Evolutionary conservation across 192 early-diverging fungal species (phyloP).

Genomic region (Umbelopsis sp.): DNA sequence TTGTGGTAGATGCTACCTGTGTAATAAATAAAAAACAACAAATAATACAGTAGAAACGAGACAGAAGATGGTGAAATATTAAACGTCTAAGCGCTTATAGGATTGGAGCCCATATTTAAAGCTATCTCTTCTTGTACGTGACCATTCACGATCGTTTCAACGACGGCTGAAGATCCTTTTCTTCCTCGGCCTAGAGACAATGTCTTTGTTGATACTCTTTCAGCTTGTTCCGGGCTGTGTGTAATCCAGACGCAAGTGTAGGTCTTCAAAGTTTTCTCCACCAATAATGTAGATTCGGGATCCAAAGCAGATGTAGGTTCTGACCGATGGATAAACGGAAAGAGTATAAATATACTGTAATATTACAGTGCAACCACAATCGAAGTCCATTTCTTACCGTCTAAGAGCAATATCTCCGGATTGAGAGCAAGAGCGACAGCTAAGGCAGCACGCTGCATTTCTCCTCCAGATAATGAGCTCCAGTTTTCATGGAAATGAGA

Average conservation of each 20-base stretch:
- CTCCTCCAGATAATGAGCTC: slow-evolving; percentile 81
- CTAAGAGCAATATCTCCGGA: slow-evolving; percentile 77
- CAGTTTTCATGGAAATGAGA: slow-evolving; percentile 77
- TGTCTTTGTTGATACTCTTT: slow-evolving; percentile 53
- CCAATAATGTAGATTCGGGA: slow-evolving; percentile 63
- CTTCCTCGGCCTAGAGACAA: slow-evolving; percentile 1
- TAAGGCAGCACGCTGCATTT: slow-evolving; percentile 78
- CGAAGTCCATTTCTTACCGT: slow-evolving; percentile 51
- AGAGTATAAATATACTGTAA: background rate
- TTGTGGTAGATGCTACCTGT: background rate
- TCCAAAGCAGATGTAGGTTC: slow-evolving; percentile 90
- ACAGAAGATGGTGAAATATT: background rate
- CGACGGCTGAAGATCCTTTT: background rate
- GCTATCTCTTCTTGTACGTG: background rate
- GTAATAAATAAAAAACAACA: background rate
- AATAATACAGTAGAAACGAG: no score
- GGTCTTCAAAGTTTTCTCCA: slow-evolving; percentile 68
- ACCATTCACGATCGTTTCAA: background rate
- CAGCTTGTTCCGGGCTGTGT: slow-evolving; percentile 68
- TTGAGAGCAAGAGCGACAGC: slow-evolving; percentile 79
- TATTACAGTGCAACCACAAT: background rate
- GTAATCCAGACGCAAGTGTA: slow-evolving; percentile 82
- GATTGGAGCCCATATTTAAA: background rate
- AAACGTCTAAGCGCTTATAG: background rate
- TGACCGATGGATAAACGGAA: slow-evolving; percentile 22